Percentiles rank a stretch among this genome's conserved stretches.
These are phyloP conservation scores for Malus orientalis DNA, from an alignment of 306 rosid species.

Conservation along the genomic window DNA sequence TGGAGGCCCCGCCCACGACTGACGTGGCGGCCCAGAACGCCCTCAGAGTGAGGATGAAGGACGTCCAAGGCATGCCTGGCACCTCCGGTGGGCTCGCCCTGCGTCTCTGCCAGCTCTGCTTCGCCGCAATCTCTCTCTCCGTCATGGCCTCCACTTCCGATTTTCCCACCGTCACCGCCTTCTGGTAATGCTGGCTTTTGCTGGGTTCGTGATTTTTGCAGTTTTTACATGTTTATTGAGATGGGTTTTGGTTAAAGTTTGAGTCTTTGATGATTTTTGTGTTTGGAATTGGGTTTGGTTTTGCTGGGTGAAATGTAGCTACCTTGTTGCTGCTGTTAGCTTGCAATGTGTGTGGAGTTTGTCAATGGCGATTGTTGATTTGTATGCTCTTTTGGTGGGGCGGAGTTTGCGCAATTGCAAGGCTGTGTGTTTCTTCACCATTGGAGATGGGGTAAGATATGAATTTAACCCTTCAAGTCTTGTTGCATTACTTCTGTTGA, in stretches of 20 bases:
- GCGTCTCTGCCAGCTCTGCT: slow-evolving; percentile 30
- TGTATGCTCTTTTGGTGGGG: slow-evolving; percentile 28
- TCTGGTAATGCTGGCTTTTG: slow-evolving; percentile 18
- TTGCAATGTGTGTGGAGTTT: slow-evolving; percentile 44
- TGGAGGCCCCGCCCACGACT: slow-evolving; percentile 29
- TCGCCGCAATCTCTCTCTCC: slow-evolving; percentile 23
- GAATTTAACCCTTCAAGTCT: neutral
- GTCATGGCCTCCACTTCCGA: slow-evolving; percentile 34
- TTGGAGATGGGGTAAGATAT: slow-evolving; percentile 35
- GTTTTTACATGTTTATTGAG: neutral
- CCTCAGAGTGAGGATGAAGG: slow-evolving; percentile 31
- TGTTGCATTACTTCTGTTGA: neutral
- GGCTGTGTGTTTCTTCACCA: slow-evolving; percentile 23
- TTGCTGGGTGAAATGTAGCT: slow-evolving; percentile 7
- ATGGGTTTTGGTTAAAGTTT: neutral
- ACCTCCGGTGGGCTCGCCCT: slow-evolving; percentile 28
- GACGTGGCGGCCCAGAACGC: slow-evolving; percentile 14
- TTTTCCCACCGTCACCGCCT: slow-evolving; percentile 32
- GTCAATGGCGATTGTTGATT: slow-evolving; percentile 33
- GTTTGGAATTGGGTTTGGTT: neutral
- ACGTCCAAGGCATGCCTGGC: slow-evolving; percentile 43
- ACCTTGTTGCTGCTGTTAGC: slow-evolving; percentile 39
- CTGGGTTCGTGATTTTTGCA: neutral
- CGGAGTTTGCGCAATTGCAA: slow-evolving; percentile 27
- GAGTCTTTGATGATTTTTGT: neutral